phyloP scores from a whole-genome alignment of 306 rosid genomes.

The Castanopsis chinensis region DNA sequence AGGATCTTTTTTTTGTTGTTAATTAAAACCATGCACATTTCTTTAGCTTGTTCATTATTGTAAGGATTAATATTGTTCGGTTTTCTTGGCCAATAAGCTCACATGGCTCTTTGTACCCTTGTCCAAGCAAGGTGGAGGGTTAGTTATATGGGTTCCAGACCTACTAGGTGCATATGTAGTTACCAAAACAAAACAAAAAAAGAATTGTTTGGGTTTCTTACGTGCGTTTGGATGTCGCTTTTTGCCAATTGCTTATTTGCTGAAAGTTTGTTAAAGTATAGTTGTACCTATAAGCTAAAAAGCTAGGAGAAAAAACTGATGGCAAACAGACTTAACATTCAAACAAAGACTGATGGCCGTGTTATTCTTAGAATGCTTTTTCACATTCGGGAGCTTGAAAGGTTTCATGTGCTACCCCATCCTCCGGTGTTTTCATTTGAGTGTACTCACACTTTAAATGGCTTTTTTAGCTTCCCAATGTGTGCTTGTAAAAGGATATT shows the following conservation, averaged over 20 bases:
- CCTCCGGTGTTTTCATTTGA: neutral
- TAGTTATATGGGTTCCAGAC: no score
- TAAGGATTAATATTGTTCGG: neutral
- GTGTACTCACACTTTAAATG: neutral
- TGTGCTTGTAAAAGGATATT: neutral
- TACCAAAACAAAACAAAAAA: no score
- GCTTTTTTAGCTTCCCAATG: neutral
- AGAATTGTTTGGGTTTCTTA: neutral
- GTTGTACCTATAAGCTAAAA: no score
- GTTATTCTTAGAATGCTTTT: neutral
- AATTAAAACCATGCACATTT: neutral
- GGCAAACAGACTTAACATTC: no score
- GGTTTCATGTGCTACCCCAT: neutral
- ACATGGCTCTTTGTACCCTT: no score
- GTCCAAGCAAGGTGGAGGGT: no score
- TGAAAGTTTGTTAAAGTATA: no score
- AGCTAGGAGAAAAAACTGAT: no score
- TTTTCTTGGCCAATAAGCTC: neutral
- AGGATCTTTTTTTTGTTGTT: neutral
- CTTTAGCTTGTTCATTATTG: neutral
- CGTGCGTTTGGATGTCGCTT: no score
- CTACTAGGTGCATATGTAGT: no score
- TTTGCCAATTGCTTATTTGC: no score
- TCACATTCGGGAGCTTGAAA: neutral
- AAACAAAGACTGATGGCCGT: neutral